Evolutionary conservation across 106 monocot genomes (phyloP).

Genomic region (Posidonia australis): DNA sequence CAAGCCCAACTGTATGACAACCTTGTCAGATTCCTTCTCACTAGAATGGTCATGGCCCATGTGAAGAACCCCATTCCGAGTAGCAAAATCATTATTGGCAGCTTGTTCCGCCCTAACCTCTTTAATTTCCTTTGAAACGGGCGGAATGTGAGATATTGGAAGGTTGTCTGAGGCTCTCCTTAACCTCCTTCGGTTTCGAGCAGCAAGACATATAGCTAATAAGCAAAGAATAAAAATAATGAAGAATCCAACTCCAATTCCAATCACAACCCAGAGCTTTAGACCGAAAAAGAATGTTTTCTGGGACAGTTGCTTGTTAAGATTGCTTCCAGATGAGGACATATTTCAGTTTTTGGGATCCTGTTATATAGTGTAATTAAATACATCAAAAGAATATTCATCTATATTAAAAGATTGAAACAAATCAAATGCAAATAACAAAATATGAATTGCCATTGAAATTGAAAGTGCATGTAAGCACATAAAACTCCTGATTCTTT

Average conservation of each 20-base stretch:
- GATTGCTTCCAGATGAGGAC: conserved; percentile 40
- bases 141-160: conserved; percentile 49
- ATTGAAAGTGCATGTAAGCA: too few species aligned
- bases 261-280: conserved; percentile 66
- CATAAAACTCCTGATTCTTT: too few species aligned
- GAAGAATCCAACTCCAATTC: conserved; percentile 43
- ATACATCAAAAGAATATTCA: too few species aligned
- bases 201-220: conserved; percentile 43
- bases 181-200: conserved; percentile 38
- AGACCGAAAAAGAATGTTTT: conserved; percentile 54
- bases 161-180: conserved; percentile 30
- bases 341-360: conserved; percentile 7
- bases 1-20: conserved; percentile 16
- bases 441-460: too few species aligned
- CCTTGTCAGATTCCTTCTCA: conserved; percentile 29
- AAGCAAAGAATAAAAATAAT: conserved; percentile 41
- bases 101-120: conserved; percentile 59
- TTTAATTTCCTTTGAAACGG: conserved; percentile 77
- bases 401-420: too few species aligned
- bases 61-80: conserved; percentile 21
- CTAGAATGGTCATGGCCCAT: conserved; percentile 23
- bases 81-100: conserved; percentile 15
- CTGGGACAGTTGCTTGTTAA: conserved; percentile 45
- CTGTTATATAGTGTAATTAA: too few species aligned
- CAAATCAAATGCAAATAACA: too few species aligned